A percentile compares a stretch with the other conserved stretches of the same genome.
phyloP scores from a whole-genome alignment of 345 rosid genomes.

The Xanthoceras sorbifolium region DNA sequence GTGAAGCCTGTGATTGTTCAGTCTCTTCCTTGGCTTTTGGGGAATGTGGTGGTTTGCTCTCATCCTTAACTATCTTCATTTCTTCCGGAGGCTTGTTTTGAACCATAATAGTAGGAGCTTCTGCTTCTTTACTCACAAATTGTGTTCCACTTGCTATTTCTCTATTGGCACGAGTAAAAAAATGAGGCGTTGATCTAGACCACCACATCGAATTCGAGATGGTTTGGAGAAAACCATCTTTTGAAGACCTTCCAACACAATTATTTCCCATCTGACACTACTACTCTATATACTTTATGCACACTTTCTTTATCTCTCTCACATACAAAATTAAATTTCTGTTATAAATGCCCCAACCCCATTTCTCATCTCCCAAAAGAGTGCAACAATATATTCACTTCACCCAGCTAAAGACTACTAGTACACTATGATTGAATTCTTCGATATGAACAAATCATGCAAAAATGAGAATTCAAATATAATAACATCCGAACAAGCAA shows the following conservation, averaged over 20 bases:
- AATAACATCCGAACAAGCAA: not conserved
- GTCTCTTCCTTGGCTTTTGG: conserved; percentile 24
- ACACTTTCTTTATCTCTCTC: not conserved
- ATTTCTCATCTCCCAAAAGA: conserved; percentile 8
- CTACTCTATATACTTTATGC: not conserved
- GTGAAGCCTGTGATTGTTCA: conserved; percentile 8
- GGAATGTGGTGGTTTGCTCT: conserved; percentile 14
- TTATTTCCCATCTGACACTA: conserved; percentile 69
- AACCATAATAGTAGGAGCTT: conserved; percentile 16
- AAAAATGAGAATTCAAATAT: not conserved
- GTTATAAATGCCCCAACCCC: conserved; percentile 8
- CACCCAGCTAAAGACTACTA: not conserved
- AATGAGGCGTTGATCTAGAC: conserved; percentile 24
- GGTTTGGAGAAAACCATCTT: conserved; percentile 29
- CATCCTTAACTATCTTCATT: conserved; percentile 46
- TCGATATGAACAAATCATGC: not conserved
- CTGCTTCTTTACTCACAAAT: conserved; percentile 20
- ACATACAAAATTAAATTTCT: not conserved
- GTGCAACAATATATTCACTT: not conserved
- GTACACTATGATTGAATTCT: conserved; percentile 1
- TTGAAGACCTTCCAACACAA: conserved; percentile 48
- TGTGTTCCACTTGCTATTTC: not conserved
- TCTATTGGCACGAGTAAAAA: conserved; percentile 2
- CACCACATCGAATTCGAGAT: conserved; percentile 38
- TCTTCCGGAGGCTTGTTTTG: conserved; percentile 39